Percentiles rank a stretch among this genome's conserved stretches.
Evolutionary conservation across 306 rosid genomes (phyloP).

Genomic region (Fragaria iinumae): DNA sequence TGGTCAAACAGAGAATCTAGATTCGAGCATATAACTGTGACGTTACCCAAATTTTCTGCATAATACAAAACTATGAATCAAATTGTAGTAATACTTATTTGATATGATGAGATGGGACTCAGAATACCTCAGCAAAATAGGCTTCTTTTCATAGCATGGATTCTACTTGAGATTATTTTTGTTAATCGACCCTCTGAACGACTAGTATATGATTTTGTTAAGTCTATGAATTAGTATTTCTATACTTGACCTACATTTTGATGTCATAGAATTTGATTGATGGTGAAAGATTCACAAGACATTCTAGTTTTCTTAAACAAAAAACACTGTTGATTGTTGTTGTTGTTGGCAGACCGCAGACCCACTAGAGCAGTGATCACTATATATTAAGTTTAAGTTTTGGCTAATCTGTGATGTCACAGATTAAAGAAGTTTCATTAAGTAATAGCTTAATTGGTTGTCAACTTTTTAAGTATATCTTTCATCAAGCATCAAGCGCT

Average conservation of each 20-base stretch:
- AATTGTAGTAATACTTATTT: not conserved
- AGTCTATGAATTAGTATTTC: no score
- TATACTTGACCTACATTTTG: not conserved
- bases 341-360: not conserved
- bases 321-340: not conserved
- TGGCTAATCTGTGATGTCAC: not conserved
- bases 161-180: no score
- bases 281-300: no score
- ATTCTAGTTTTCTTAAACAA: no score
- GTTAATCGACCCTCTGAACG: not conserved
- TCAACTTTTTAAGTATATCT: not conserved
- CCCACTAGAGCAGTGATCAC: not conserved
- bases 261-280: not conserved
- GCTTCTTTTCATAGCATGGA: not conserved
- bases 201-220: no score
- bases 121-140: not conserved
- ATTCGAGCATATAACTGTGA: not conserved
- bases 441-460: not conserved
- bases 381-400: not conserved
- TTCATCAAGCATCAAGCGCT: no score
- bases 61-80: not conserved
- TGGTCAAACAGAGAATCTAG: slow-evolving; percentile 2
- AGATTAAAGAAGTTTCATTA: not conserved
- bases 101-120: not conserved
- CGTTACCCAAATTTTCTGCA: not conserved